A percentile compares a stretch with the other conserved stretches of the same genome.
Evolutionary conservation across 2,329 filamentous ascomycete genomes (phyloP).

Genomic region (Neophaeococcomyces aloes): DNA sequence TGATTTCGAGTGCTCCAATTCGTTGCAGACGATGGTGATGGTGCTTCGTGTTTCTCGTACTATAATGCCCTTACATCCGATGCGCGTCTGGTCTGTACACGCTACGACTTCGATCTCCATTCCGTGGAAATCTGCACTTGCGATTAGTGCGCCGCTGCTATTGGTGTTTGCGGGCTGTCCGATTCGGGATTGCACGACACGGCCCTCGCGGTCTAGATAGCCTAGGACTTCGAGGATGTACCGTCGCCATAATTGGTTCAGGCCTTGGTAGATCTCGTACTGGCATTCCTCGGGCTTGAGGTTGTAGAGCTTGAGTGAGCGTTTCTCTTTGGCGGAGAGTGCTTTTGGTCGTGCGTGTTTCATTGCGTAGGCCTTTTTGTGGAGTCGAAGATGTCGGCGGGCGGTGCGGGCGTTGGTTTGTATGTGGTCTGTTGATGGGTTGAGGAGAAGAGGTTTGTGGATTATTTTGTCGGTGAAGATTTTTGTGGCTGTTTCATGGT

Average conservation of each 20-base stretch:
- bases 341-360: slow-evolving; percentile 51
- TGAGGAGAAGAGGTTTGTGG: slow-evolving; percentile 68
- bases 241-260: slow-evolving; percentile 69
- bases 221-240: slow-evolving; percentile 75
- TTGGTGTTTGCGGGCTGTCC: slow-evolving; percentile 44
- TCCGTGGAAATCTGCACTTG: slow-evolving; percentile 83
- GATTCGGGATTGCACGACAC: slow-evolving; percentile 20
- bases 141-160: slow-evolving; percentile 50
- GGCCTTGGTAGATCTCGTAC: slow-evolving; percentile 64
- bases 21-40: slow-evolving; percentile 58
- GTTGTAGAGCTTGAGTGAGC: slow-evolving; percentile 60
- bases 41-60: slow-evolving; percentile 78
- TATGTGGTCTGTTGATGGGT: slow-evolving; percentile 40
- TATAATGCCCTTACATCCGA: slow-evolving; percentile 77
- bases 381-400: slow-evolving; percentile 42
- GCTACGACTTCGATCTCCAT: slow-evolving; percentile 72
- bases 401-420: slow-evolving; percentile 48
- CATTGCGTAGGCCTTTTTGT: slow-evolving; percentile 36
- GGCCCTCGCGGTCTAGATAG: slow-evolving; percentile 32
- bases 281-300: slow-evolving; percentile 58
- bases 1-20: slow-evolving; percentile 21
- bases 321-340: slow-evolving; percentile 69
- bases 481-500: slow-evolving; percentile 53
- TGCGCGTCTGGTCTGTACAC: slow-evolving; percentile 67
- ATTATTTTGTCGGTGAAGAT: slow-evolving; percentile 77